These are phyloP conservation scores for Diaporthe batatas DNA, from an alignment of 2,329 filamentous ascomycete genomes.

Conservation along the genomic window DNA sequence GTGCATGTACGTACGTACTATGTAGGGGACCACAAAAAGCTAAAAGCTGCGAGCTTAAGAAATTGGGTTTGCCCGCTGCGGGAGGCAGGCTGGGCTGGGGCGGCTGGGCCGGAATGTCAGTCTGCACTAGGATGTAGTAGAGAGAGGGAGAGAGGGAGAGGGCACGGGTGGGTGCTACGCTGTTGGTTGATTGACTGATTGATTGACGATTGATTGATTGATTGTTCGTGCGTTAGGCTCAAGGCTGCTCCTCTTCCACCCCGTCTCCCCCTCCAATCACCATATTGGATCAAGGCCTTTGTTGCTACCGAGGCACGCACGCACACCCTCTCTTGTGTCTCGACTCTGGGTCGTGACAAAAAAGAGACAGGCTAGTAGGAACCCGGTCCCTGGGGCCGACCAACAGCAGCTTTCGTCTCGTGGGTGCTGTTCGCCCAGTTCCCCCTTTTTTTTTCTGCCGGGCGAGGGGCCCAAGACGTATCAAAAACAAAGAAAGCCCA, in stretches of 20 bases:
- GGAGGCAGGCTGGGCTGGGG: background rate
- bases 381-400: background rate
- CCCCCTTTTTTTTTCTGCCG: slow-evolving; percentile 3
- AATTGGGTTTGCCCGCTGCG: slow-evolving; percentile 5
- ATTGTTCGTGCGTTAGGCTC: background rate
- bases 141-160: background rate
- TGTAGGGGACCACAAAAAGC: background rate
- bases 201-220: background rate
- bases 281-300: background rate
- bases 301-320: slow-evolving; percentile 5
- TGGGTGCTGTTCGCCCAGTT: slow-evolving; percentile 14
- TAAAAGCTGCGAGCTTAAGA: slow-evolving; percentile 9
- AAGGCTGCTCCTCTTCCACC: background rate
- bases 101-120: background rate
- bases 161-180: slow-evolving; percentile 2
- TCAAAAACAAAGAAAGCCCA: background rate
- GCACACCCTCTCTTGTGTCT: background rate
- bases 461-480: background rate
- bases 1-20: background rate
- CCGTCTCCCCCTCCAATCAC: background rate
- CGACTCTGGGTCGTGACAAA: background rate
- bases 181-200: too few species aligned
- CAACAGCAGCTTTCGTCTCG: background rate
- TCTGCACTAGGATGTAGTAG: background rate
- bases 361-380: background rate